Evolutionary conservation across 441 rosid genomes (phyloP).

Genomic region (Mallotus japonicus): DNA sequence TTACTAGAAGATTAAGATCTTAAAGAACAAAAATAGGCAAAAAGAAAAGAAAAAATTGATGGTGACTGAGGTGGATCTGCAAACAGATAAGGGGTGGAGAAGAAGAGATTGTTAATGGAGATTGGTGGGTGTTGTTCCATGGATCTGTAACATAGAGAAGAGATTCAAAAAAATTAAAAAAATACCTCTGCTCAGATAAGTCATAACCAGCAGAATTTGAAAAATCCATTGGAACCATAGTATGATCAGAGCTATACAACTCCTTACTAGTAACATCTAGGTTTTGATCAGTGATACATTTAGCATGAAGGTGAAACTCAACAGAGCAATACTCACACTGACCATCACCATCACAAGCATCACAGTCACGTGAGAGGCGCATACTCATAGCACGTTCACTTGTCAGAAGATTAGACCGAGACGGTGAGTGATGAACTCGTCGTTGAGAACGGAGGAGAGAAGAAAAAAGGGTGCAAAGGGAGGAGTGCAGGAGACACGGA

Average conservation of each 20-base stretch:
- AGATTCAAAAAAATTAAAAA: not conserved
- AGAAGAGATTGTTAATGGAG: not conserved
- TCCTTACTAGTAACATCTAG: slow-evolving; percentile 89
- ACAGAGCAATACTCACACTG: slow-evolving; percentile 98
- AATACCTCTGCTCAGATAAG: slow-evolving; percentile 58
- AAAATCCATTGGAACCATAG: slow-evolving; percentile 81
- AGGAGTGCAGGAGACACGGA: too few relatives aligned
- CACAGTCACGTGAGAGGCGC: slow-evolving; percentile 96
- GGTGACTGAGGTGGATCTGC: slow-evolving; percentile 21
- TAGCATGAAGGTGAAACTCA: slow-evolving; percentile 77
- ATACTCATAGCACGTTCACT: slow-evolving; percentile 86
- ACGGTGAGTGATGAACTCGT: too few relatives aligned
- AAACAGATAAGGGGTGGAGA: not conserved
- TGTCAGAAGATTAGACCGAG: too few relatives aligned
- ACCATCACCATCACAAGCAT: slow-evolving; percentile 92
- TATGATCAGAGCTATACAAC: slow-evolving; percentile 74
- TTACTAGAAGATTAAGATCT: not conserved
- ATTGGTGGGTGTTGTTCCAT: slow-evolving; percentile 22
- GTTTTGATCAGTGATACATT: slow-evolving; percentile 77
- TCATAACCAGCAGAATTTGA: slow-evolving; percentile 50
- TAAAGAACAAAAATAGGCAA: too few relatives aligned
- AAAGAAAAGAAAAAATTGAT: too few relatives aligned
- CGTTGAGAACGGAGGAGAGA: too few relatives aligned
- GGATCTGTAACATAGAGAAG: slow-evolving; percentile 34
- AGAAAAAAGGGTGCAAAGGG: too few relatives aligned